Conservation (phyloP, 1,284 basidiomycete species). For the Phaffia rhodozyma region DNA sequence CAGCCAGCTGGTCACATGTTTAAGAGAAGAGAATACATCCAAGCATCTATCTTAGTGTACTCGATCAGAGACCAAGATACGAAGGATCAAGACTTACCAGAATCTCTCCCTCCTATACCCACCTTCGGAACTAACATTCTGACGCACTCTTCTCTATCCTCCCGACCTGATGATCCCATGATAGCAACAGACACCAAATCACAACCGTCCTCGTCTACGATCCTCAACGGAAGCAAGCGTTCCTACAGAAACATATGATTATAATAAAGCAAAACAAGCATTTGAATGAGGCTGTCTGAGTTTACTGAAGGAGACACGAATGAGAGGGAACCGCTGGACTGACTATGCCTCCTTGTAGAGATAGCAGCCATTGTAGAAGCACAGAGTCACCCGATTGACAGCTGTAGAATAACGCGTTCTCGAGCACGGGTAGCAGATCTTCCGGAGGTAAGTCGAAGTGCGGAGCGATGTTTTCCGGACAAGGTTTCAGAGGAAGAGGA, state of each 20-base stretch:
- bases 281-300: too few relatives aligned
- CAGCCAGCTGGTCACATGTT: slow-evolving; percentile 54
- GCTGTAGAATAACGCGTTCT: slow-evolving; percentile 6
- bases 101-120: slow-evolving; percentile 51
- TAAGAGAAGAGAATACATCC: slow-evolving; percentile 11
- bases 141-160: slow-evolving; percentile 76
- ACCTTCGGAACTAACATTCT: slow-evolving; percentile 66
- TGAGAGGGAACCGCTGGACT: neutral
- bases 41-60: slow-evolving; percentile 22
- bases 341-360: neutral
- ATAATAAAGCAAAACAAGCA: too few relatives aligned
- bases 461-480: neutral
- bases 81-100: slow-evolving; percentile 40
- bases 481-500: slow-evolving; percentile 11
- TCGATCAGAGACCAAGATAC: slow-evolving; percentile 23
- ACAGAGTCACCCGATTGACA: slow-evolving; percentile 2
- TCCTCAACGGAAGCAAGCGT: neutral
- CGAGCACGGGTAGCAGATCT: slow-evolving; percentile 14
- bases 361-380: slow-evolving; percentile 9
- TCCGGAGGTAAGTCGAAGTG: slow-evolving; percentile 12
- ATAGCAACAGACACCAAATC: slow-evolving; percentile 67
- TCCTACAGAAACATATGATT: neutral
- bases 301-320: neutral
- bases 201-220: slow-evolving; percentile 70
- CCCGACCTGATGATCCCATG: slow-evolving; percentile 55